phyloP scores from a whole-genome alignment of 805 yeast genomes.

The Starmera amethionina region DNA sequence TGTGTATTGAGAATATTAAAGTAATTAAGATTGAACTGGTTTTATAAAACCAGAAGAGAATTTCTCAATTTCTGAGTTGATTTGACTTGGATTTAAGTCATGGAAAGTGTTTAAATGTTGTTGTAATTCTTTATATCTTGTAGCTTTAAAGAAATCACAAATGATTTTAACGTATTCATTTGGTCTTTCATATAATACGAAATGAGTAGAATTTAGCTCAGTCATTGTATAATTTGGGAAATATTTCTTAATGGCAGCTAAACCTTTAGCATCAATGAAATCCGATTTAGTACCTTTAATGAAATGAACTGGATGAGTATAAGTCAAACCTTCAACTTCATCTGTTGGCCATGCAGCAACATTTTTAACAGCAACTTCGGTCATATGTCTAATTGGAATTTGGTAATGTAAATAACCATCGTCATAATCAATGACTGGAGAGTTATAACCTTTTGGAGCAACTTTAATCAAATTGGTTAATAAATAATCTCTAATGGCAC shows the following conservation, averaged over 20 bases:
- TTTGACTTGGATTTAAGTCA: no score
- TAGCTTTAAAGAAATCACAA: conserved; percentile 17
- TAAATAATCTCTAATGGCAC: conserved; percentile 23
- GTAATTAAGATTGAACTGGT: no score
- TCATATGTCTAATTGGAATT: conserved; percentile 20
- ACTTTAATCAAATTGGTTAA: conserved; percentile 24
- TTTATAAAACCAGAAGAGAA: no score
- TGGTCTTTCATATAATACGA: conserved; percentile 32
- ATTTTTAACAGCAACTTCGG: conserved; percentile 12
- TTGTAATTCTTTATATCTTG: conserved; percentile 12
- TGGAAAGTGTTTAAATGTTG: conserved; percentile 3
- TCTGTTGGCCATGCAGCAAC: conserved; percentile 24
- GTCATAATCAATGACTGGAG: conserved; percentile 13
- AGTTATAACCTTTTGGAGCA: conserved; percentile 10
- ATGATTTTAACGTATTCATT: conserved; percentile 12
- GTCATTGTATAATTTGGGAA: conserved; percentile 19
- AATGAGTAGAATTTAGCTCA: conserved; percentile 21
- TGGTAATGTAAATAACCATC: conserved; percentile 20
- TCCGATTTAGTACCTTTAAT: conserved; percentile 29
- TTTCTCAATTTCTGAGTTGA: no score
- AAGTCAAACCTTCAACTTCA: conserved; percentile 12
- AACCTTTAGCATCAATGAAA: conserved; percentile 24
- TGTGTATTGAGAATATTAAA: no score
- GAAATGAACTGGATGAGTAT: conserved; percentile 28
- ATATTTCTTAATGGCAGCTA: conserved; percentile 13